These are phyloP conservation scores for Helotiales sp. DNA, from an alignment of 2,329 filamentous ascomycete species.

Conservation along the genomic window DNA sequence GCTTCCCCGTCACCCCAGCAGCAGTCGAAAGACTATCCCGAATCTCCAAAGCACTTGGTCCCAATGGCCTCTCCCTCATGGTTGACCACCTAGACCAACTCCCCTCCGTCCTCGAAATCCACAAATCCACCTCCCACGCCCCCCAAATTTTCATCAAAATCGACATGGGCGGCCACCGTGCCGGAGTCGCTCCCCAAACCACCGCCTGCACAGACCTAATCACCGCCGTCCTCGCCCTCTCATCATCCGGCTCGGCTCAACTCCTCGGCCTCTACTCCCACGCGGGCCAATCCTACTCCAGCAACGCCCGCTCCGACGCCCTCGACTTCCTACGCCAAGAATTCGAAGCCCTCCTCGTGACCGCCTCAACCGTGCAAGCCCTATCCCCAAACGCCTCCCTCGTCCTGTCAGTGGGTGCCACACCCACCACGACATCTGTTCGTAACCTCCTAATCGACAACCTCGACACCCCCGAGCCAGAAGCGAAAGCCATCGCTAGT, in stretches of 20 bases:
- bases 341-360: constrained; percentile 52
- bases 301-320: constrained; percentile 55
- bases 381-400: constrained; percentile 31
- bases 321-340: constrained; percentile 60
- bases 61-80: constrained; percentile 60
- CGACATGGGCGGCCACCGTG: constrained; percentile 71
- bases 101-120: constrained; percentile 45
- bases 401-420: constrained; percentile 65
- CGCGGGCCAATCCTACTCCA: constrained; percentile 69
- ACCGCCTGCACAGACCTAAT: constrained; percentile 48
- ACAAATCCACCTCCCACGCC: constrained; percentile 43
- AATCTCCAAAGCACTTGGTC: constrained; percentile 56
- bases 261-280: constrained; percentile 72
- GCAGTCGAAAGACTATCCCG: constrained; percentile 58
- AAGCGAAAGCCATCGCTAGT: constrained; percentile 36
- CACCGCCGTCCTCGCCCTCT: constrained; percentile 42
- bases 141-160: constrained; percentile 70
- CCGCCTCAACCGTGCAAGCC: constrained; percentile 39
- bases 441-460: constrained; percentile 51
- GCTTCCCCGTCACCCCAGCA: constrained; percentile 66
- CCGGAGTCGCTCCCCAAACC: constrained; percentile 60
- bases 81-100: constrained; percentile 69
- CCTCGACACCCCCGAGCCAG: constrained; percentile 26
- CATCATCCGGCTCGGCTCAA: constrained; percentile 38
- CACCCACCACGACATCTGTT: constrained; percentile 68